A percentile compares a stretch with the other conserved stretches of the same genome.
Conservation (phyloP, 371 early-diverging fungal genomes). For the Mucor mucedo region DNA sequence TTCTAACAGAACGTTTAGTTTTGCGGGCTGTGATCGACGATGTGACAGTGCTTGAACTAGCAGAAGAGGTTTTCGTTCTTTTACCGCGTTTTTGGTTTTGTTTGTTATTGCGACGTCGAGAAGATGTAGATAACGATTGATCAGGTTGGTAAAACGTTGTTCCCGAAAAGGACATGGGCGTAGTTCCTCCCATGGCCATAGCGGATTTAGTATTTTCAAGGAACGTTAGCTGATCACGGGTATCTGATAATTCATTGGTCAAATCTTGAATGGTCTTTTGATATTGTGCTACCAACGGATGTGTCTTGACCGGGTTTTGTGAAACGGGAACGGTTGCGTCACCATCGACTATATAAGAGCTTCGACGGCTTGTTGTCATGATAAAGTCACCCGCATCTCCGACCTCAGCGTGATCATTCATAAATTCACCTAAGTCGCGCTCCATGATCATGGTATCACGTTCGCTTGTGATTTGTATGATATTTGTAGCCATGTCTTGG, state of each 20-base stretch:
- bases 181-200: slow-evolving; percentile 24
- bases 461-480: slow-evolving; percentile 63
- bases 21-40: slow-evolving; percentile 18
- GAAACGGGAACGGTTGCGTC: slow-evolving; percentile 9
- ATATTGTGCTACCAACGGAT: slow-evolving; percentile 64
- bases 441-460: slow-evolving; percentile 67
- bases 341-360: slow-evolving; percentile 2
- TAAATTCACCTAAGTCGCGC: slow-evolving; percentile 51
- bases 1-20: slow-evolving; percentile 19
- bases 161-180: slow-evolving; percentile 36
- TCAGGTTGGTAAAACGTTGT: slow-evolving; percentile 25
- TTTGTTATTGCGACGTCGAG: slow-evolving; percentile 18
- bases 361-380: slow-evolving; percentile 2
- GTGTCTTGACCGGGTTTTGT: slow-evolving; percentile 33
- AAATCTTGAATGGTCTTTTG: slow-evolving; percentile 61
- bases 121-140: slow-evolving; percentile 4
- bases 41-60: slow-evolving; percentile 35
- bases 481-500: slow-evolving; percentile 49
- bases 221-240: slow-evolving; percentile 42
- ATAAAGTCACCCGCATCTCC: background rate
- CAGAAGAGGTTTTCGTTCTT: slow-evolving; percentile 22
- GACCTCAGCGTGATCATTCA: slow-evolving; percentile 21
- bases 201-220: slow-evolving; percentile 39
- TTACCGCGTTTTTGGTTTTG: slow-evolving; percentile 16
- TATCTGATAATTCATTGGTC: slow-evolving; percentile 57